These are phyloP conservation scores for Saccharomyces hybrid DNA, from an alignment of 1,139 yeast species.

Conservation along the genomic window DNA sequence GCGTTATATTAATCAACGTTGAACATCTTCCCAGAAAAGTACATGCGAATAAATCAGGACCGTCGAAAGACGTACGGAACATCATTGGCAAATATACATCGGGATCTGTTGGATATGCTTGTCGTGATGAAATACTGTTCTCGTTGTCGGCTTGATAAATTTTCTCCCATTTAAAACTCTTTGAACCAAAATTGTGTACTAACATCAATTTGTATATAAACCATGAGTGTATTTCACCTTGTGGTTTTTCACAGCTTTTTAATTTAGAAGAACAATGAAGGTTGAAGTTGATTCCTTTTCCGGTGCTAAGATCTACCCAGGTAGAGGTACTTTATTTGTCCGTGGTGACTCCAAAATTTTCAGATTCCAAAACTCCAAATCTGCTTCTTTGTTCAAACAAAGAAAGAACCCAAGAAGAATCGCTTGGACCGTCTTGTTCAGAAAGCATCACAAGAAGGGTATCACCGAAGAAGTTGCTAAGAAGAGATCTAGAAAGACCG, in stretches of 20 bases:
- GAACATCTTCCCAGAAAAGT: no score
- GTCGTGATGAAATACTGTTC: not conserved
- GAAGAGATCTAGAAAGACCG: conserved; percentile 96
- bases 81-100: not conserved
- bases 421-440: conserved; percentile 98
- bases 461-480: conserved; percentile 95
- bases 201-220: not conserved
- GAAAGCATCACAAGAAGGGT: conserved; percentile 99
- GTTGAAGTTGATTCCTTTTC: conserved; percentile 99
- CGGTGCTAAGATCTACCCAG: conserved; percentile 99
- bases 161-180: not conserved
- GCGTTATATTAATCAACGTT: no score
- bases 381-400: conserved; percentile 97
- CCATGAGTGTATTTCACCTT: not conserved
- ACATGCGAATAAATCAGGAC: not conserved
- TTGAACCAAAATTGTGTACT: not conserved
- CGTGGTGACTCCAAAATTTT: conserved; percentile 99
- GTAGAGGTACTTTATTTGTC: conserved; percentile 98
- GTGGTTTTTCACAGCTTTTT: not conserved
- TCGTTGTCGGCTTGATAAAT: not conserved
- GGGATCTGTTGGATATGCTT: not conserved
- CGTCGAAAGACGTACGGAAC: not conserved
- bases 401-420: conserved; percentile 99
- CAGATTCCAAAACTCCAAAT: conserved; percentile 98
- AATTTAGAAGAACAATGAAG: conserved; percentile 55